Evolutionary conservation across 441 rosid genomes (phyloP).

Genomic region (Isatis lusitanica): DNA sequence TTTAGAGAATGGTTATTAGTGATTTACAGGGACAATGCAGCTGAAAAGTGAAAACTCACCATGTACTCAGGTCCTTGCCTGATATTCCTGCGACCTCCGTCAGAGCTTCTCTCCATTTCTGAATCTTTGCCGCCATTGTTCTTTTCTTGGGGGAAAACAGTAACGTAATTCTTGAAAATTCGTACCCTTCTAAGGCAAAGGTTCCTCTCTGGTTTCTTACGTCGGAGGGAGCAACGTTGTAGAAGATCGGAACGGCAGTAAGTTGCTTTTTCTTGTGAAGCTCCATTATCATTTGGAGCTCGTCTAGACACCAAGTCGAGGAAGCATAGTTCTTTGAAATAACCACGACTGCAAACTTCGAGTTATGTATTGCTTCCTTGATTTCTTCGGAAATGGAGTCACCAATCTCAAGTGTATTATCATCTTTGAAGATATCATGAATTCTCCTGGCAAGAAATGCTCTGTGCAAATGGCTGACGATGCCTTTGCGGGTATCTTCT

Average conservation of each 20-base stretch:
- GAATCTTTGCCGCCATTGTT: background rate
- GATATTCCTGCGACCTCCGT: background rate
- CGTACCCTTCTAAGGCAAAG: constrained; percentile 5
- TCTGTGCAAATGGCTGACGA: constrained; percentile 3
- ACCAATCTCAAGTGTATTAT: background rate
- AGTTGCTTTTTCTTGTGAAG: constrained; percentile 10
- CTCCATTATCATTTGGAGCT: constrained; percentile 27
- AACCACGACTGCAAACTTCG: constrained; percentile 6
- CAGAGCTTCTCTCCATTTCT: constrained; percentile 22
- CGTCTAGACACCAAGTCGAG: constrained; percentile 33
- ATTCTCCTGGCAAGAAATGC: background rate
- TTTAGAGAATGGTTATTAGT: background rate
- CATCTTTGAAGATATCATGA: constrained; percentile 15
- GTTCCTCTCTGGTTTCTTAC: constrained; percentile 20
- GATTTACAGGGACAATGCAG: background rate
- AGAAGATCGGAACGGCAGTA: constrained; percentile 25
- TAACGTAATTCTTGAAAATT: background rate
- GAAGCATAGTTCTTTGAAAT: constrained; percentile 18
- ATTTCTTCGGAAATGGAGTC: constrained; percentile 17
- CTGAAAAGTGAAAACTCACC: constrained; percentile 20
- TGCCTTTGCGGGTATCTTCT: constrained; percentile 1
- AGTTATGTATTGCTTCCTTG: constrained; percentile 18
- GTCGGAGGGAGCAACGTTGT: constrained; percentile 12
- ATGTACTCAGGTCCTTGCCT: background rate
- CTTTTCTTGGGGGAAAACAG: background rate